A percentile compares a stretch with the other conserved stretches of the same genome.
Conservation (phyloP, 2,329 filamentous ascomycete species). For the Hypomyces rosellus region DNA sequence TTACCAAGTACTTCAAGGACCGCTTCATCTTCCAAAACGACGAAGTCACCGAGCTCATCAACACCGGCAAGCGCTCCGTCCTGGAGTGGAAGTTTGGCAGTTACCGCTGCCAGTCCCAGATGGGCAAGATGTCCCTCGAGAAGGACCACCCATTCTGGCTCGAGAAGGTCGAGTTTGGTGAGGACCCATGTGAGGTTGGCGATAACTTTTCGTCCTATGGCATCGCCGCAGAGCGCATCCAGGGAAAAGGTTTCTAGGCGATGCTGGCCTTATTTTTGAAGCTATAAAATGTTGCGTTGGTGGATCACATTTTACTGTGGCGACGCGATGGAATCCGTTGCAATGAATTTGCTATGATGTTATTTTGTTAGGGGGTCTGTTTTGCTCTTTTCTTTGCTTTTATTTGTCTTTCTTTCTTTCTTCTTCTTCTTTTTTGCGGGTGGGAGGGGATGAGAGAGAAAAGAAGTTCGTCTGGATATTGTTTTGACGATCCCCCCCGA, state of each 20-base stretch:
- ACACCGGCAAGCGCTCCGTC: constrained; percentile 22
- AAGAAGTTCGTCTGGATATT: no score
- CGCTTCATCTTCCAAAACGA: constrained; percentile 45
- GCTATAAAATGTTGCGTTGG: no score
- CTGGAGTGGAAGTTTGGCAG: constrained; percentile 50
- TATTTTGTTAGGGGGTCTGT: no score
- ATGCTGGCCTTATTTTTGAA: neutral
- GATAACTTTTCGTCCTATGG: constrained; percentile 25
- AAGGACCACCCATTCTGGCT: constrained; percentile 28
- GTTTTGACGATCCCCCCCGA: no score
- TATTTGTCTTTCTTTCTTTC: no score
- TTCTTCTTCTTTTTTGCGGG: no score
- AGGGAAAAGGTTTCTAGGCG: constrained; percentile 23
- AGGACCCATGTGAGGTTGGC: constrained; percentile 33
- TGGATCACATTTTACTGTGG: no score
- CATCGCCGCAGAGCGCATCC: constrained; percentile 27
- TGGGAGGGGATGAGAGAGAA: no score
- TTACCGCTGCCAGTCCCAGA: constrained; percentile 48
- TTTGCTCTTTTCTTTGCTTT: no score
- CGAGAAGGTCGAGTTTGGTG: constrained; percentile 32
- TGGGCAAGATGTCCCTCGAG: constrained; percentile 36
- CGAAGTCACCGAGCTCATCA: constrained; percentile 27
- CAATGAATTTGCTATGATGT: no score
- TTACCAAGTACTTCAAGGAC: constrained; percentile 35
- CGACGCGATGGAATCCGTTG: no score